Base-by-base conservation (phyloP, 2,329 filamentous ascomycete species). In the Penicillium sp. region DNA sequence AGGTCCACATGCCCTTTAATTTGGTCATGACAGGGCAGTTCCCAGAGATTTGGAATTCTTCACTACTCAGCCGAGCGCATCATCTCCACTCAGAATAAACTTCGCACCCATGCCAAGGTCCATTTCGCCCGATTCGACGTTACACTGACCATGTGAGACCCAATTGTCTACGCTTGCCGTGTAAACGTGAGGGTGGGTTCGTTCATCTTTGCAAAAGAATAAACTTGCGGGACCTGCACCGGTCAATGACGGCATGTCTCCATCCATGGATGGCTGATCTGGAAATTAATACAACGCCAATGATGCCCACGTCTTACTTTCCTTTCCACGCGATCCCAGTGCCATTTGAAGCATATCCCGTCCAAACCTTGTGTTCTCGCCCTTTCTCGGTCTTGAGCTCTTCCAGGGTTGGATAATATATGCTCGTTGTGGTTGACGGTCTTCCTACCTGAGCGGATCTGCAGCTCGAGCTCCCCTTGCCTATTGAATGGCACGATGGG, bases 401-500 rank as follows among this genome's bases (percentile, higher is more conserved):
- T 56, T 47, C n/a, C 33, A 58, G 52, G 54, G 58, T 63, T 53
- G 56, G 38, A 52, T 35, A 64, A 15, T 56, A 50, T 50, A 50
- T 46, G 37, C 40, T 60, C 42, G 54, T 55, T 56, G 40, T 55
- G 57, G 58, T 35, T 53, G 62, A 62, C 56, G 38, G 37, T 56
- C 50, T 57, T 10, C 49, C 9, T 46, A 41, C 37, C 50, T 37
- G 33, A 45, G 50, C 35, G 47, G 38, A 57, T 43, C 45, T 25
- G 47, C 42, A 57, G 27, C 43, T 53, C 19, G 25, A 55, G 48
- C 37, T 42, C 31, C 43, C 12, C 23, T 21, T 19, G 37, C 51
- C 27, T 53, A 19, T 43, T 55, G 45, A 19, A 62, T 61, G 57
- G 57, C 43, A 69, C 42, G 17, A 73, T 73, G 71, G 71, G 71